These are phyloP conservation scores for Cinnamomum micranthum DNA, from an alignment of 164 flowering plant genomes.

Conservation along the genomic window DNA sequence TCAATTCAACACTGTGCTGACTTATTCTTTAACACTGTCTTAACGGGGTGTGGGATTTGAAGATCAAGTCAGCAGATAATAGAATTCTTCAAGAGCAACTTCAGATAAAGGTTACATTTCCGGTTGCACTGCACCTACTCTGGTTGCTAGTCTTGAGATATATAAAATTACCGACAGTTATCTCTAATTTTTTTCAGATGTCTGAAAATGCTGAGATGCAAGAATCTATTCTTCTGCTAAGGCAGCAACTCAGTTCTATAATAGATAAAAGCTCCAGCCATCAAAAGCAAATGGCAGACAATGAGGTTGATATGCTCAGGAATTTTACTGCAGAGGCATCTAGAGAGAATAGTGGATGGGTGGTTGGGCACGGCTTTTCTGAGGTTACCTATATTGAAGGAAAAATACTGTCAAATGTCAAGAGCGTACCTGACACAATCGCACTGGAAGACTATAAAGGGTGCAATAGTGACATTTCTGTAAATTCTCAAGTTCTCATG, in stretches of 20 bases:
- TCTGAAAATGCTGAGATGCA: slow-evolving; percentile 75
- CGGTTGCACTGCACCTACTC: background rate
- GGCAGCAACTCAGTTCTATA: slow-evolving; percentile 53
- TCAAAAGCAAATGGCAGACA: slow-evolving; percentile 20
- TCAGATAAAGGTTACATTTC: background rate
- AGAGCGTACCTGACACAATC: slow-evolving; percentile 43
- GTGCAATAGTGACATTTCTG: slow-evolving; percentile 20
- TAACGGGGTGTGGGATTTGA: slow-evolving; percentile 10
- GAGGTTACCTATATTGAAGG: slow-evolving; percentile 40
- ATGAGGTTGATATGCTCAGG: slow-evolving; percentile 11
- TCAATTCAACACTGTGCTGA: slow-evolving; percentile 9
- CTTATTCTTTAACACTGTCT: slow-evolving; percentile 9
- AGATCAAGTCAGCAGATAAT: slow-evolving; percentile 3
- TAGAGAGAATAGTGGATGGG: slow-evolving; percentile 20
- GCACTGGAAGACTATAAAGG: slow-evolving; percentile 44
- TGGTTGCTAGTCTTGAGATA: background rate
- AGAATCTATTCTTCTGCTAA: slow-evolving; percentile 58
- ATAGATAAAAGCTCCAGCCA: slow-evolving; percentile 23
- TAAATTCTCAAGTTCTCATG: slow-evolving; percentile 44
- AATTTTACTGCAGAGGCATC: slow-evolving; percentile 20
- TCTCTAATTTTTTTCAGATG: slow-evolving; percentile 27
- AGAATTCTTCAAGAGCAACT: slow-evolving; percentile 10
- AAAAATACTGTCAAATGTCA: slow-evolving; percentile 46
- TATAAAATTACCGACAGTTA: background rate
- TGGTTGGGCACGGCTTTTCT: slow-evolving; percentile 17